These are phyloP conservation scores for Stereum hirsutum DNA, from an alignment of 1,284 basidiomycete species.

Conservation along the genomic window DNA sequence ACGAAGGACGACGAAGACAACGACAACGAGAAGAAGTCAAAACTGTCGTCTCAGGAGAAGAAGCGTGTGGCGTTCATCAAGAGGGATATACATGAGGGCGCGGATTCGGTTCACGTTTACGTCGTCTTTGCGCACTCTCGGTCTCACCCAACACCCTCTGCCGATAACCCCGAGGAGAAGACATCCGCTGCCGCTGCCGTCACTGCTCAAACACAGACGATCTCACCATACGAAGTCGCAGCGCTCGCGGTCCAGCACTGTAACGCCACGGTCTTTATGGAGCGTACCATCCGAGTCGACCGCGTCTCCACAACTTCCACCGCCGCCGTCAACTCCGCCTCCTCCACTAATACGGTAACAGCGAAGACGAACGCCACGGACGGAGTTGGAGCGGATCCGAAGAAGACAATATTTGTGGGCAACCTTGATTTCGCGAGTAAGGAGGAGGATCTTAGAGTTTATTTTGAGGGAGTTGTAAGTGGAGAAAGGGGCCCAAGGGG, in stretches of 20 bases:
- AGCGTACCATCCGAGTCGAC: slow-evolving; percentile 71
- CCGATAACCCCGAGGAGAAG: slow-evolving; percentile 27
- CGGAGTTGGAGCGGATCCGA: slow-evolving; percentile 49
- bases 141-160: slow-evolving; percentile 13
- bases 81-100: slow-evolving; percentile 71
- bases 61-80: slow-evolving; percentile 94
- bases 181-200: slow-evolving; percentile 48
- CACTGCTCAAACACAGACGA: too few species aligned
- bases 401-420: slow-evolving; percentile 83
- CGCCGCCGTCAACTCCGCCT: too few species aligned
- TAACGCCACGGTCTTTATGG: slow-evolving; percentile 72
- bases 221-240: slow-evolving; percentile 75
- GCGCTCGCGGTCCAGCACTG: slow-evolving; percentile 47
- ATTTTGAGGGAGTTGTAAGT: slow-evolving; percentile 76
- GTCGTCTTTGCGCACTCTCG: slow-evolving; percentile 73
- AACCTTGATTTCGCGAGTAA: slow-evolving; percentile 89
- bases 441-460: slow-evolving; percentile 83
- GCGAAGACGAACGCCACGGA: slow-evolving; percentile 20
- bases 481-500: slow-evolving; percentile 59
- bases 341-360: too few species aligned
- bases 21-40: slow-evolving; percentile 44
- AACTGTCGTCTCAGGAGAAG: slow-evolving; percentile 80
- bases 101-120: slow-evolving; percentile 75
- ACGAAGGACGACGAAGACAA: slow-evolving; percentile 27
- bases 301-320: slow-evolving; percentile 31